A percentile compares a stretch with the other conserved stretches of the same genome.
These are phyloP conservation scores for Aristolochia californica DNA, from an alignment of 164 flowering plant species.

Conservation along the genomic window DNA sequence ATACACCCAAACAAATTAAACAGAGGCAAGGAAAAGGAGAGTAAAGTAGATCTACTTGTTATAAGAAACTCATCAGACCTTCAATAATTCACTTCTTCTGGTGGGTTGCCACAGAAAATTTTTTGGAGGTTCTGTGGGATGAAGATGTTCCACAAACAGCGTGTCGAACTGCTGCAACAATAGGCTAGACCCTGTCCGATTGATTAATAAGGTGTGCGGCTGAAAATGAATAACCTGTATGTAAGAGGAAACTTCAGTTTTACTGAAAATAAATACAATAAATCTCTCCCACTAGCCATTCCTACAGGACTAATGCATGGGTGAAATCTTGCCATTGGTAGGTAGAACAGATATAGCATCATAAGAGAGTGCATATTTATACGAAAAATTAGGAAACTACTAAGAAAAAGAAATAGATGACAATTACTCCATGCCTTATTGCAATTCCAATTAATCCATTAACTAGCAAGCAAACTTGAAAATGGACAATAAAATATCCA, in stretches of 20 bases:
- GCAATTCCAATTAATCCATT: too few relatives aligned
- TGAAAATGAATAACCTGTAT: constrained; percentile 89
- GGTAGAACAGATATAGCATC: too few relatives aligned
- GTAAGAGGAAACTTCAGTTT: constrained; percentile 2
- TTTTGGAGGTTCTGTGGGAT: constrained; percentile 79
- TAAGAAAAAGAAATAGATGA: too few relatives aligned
- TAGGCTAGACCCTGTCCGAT: constrained; percentile 58
- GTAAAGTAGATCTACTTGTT: background rate
- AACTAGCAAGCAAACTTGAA: too few relatives aligned
- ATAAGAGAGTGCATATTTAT: too few relatives aligned
- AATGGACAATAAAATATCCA: too few relatives aligned
- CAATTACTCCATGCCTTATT: too few relatives aligned
- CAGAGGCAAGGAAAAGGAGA: background rate
- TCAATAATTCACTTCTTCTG: constrained; percentile 58
- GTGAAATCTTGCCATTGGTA: too few relatives aligned
- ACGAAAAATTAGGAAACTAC: too few relatives aligned
- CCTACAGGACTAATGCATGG: too few relatives aligned
- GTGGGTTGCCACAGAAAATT: constrained; percentile 63
- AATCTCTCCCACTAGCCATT: too few relatives aligned
- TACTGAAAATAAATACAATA: background rate
- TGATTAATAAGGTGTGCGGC: constrained; percentile 69
- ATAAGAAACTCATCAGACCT: constrained; percentile 32
- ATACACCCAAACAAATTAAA: background rate
- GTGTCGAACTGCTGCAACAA: constrained; percentile 75
- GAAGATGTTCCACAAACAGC: constrained; percentile 49